Conservation (phyloP, 2,329 filamentous ascomycete species). For the Rhinocladiella similis region DNA sequence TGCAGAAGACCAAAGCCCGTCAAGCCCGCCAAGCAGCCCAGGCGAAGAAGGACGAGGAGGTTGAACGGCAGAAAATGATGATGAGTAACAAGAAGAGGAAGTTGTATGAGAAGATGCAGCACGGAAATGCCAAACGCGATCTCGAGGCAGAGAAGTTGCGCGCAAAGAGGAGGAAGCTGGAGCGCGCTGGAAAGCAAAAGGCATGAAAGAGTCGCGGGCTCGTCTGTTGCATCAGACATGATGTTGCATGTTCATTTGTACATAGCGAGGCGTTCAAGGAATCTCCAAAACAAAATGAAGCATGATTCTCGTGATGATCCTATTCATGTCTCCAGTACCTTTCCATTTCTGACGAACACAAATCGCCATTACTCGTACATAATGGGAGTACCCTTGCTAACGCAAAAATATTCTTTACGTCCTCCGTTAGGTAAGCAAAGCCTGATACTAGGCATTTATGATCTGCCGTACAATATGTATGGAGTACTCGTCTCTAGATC, state of each 20-base stretch:
- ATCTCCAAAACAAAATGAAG: background rate
- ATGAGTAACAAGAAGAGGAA: conserved; percentile 97
- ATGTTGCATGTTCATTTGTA: background rate
- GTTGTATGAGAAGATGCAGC: conserved; percentile 95
- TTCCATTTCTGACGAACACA: no score
- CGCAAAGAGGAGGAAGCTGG: conserved; percentile 85
- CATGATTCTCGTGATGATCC: background rate
- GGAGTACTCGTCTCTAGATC: no score
- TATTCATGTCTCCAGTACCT: background rate
- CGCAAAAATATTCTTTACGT: no score
- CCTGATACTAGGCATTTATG: no score
- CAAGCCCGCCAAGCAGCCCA: conserved; percentile 67
- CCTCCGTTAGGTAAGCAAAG: no score
- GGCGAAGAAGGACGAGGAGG: conserved; percentile 74
- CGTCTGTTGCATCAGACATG: background rate
- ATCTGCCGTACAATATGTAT: background rate
- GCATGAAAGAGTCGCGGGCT: background rate
- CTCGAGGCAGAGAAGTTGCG: conserved; percentile 84
- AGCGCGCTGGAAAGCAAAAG: conserved; percentile 42
- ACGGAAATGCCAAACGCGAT: conserved; percentile 91
- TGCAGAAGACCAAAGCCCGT: conserved; percentile 65
- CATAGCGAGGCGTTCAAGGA: conserved; percentile 5
- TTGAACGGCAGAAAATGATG: conserved; percentile 96
- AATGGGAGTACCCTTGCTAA: no score
- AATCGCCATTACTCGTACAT: no score